phyloP scores from a whole-genome alignment of 441 rosid species.

The Euphorbia schlechtendalii region DNA sequence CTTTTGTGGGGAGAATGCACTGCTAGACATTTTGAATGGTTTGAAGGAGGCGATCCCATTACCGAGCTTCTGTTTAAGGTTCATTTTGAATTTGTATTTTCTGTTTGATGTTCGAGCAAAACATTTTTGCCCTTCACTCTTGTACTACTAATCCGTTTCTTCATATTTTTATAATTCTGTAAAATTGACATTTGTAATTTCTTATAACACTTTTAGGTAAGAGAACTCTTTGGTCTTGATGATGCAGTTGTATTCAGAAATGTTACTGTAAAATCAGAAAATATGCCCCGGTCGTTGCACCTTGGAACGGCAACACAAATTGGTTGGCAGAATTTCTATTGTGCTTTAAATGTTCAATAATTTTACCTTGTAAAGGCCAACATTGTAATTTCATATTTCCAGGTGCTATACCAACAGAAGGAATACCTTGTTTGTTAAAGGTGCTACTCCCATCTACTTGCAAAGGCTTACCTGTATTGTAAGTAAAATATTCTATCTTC shows the following conservation, averaged over 20 bases:
- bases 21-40: constrained; percentile 82
- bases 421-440: constrained; percentile 93
- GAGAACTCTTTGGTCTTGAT: constrained; percentile 91
- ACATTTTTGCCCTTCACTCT: not conserved
- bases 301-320: constrained; percentile 96
- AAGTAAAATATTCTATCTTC: constrained; percentile 27
- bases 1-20: constrained; percentile 93
- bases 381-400: constrained; percentile 9
- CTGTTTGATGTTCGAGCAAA: not conserved
- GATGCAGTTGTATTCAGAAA: constrained; percentile 66
- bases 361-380: constrained; percentile 6
- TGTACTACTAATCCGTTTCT: constrained; percentile 9
- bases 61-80: constrained; percentile 69
- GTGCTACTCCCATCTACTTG: constrained; percentile 90
- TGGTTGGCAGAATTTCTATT: constrained; percentile 43
- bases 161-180: constrained; percentile 3
- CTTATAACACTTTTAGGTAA: constrained; percentile 43
- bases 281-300: constrained; percentile 77
- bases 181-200: constrained; percentile 2
- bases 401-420: constrained; percentile 96
- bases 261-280: constrained; percentile 66
- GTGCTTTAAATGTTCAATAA: constrained; percentile 16
- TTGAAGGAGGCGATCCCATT: constrained; percentile 63
- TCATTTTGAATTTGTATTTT: constrained; percentile 7
- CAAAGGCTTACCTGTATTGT: constrained; percentile 74